Percentiles rank a stretch among this genome's conserved stretches.
These are phyloP conservation scores for Gossypium davidsonii DNA, from an alignment of 441 rosid genomes.

Conservation along the genomic window DNA sequence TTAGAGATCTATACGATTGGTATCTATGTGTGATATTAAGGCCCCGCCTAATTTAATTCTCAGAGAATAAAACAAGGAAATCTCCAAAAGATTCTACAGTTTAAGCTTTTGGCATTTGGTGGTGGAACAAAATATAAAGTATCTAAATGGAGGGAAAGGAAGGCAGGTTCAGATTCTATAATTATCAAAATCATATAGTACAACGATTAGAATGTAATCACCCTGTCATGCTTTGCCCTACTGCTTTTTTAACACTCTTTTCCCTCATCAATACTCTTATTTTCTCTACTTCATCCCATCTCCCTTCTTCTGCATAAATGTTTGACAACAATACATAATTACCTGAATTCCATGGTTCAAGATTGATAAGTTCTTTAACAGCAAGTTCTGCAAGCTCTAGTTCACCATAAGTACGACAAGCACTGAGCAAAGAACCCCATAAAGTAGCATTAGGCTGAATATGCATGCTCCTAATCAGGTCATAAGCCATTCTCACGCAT, in stretches of 20 bases:
- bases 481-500: conserved; percentile 52
- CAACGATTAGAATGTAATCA: background rate
- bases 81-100: too few relatives aligned
- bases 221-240: conserved; percentile 43
- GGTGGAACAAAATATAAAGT: background rate
- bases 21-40: too few relatives aligned
- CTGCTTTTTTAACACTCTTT: conserved; percentile 37
- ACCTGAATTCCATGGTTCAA: conserved; percentile 73
- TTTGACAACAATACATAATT: conserved; percentile 71
- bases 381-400: conserved; percentile 55
- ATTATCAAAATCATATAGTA: background rate
- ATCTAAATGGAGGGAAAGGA: background rate
- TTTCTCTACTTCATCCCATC: conserved; percentile 67
- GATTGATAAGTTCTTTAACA: conserved; percentile 47
- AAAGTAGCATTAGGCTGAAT: conserved; percentile 47
- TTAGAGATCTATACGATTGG: too few relatives aligned
- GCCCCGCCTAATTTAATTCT: too few relatives aligned
- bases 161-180: background rate
- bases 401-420: conserved; percentile 63
- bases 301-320: conserved; percentile 60
- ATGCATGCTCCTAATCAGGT: conserved; percentile 49
- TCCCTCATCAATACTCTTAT: conserved; percentile 52
- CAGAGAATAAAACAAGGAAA: too few relatives aligned
- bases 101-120: background rate
- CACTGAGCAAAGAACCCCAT: conserved; percentile 75